Percentiles rank a stretch among this genome's conserved stretches.
Conservation (phyloP, 345 rosid species). For the Psidium friedrichsthalianum region DNA sequence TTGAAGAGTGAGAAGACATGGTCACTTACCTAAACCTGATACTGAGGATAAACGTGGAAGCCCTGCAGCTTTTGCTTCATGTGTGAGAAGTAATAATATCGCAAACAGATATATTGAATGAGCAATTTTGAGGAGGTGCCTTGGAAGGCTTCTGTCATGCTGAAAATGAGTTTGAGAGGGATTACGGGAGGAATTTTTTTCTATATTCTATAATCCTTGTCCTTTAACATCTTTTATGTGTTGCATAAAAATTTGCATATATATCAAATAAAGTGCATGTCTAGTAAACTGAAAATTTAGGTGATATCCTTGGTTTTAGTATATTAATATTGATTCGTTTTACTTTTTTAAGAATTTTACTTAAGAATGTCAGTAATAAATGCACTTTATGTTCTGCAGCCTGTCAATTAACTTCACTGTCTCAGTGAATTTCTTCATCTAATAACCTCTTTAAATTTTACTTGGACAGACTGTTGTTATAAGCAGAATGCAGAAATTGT, state of each 20-base stretch:
- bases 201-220: background rate
- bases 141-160: background rate
- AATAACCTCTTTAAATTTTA: background rate
- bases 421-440: background rate
- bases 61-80: background rate
- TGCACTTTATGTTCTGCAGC: background rate
- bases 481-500: constrained; percentile 81
- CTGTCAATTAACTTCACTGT: background rate
- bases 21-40: background rate
- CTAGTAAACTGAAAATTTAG: background rate
- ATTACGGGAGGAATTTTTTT: background rate
- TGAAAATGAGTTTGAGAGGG: background rate
- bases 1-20: background rate
- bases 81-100: background rate
- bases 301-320: background rate
- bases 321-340: background rate
- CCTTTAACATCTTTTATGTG: background rate
- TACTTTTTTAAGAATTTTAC: background rate
- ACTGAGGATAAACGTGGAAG: background rate
- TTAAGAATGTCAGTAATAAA: background rate
- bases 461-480: constrained; percentile 67
- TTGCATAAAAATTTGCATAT: background rate
- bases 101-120: background rate
- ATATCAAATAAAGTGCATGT: background rate
- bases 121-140: background rate